A percentile compares a stretch with the other conserved stretches of the same genome.
These are phyloP conservation scores for Candida sanyiensis DNA, from an alignment of 805 yeast species.

Conservation along the genomic window DNA sequence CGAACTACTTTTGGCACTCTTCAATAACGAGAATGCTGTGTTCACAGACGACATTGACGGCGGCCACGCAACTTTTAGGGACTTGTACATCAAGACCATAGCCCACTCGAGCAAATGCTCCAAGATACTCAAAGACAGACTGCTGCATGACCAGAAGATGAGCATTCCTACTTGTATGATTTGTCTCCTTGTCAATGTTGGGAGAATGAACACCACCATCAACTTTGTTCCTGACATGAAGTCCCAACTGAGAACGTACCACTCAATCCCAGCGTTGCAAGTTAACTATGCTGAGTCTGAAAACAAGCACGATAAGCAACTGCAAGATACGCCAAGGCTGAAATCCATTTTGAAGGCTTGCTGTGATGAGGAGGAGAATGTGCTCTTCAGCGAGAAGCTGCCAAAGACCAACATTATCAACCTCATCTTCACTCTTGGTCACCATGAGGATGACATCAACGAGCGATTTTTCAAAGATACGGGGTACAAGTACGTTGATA, in stretches of 20 bases:
- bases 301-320: conserved; percentile 56
- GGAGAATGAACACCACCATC: conserved; percentile 90
- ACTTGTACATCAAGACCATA: conserved; percentile 73
- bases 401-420: conserved; percentile 66
- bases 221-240: conserved; percentile 95
- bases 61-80: conserved; percentile 67
- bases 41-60: conserved; percentile 53
- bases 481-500: conserved; percentile 58
- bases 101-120: conserved; percentile 82
- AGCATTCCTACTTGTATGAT: conserved; percentile 73
- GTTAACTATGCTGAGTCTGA: conserved; percentile 41
- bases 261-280: conserved; percentile 87
- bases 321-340: conserved; percentile 92
- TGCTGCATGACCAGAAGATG: conserved; percentile 53
- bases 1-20: conserved; percentile 61
- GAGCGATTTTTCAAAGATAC: conserved; percentile 24
- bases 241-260: conserved; percentile 86
- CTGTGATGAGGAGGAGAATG: conserved; percentile 58
- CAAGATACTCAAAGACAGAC: conserved; percentile 71
- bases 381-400: conserved; percentile 38
- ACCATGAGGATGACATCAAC: conserved; percentile 51
- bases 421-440: conserved; percentile 66
- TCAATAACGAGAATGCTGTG: conserved; percentile 56
- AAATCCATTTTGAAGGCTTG: conserved; percentile 87
- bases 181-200: conserved; percentile 83